Percentiles rank a stretch among this genome's conserved stretches.
Evolutionary conservation across 75 land plant genomes (phyloP).

Genomic region (Pseudotsuga menziesii): DNA sequence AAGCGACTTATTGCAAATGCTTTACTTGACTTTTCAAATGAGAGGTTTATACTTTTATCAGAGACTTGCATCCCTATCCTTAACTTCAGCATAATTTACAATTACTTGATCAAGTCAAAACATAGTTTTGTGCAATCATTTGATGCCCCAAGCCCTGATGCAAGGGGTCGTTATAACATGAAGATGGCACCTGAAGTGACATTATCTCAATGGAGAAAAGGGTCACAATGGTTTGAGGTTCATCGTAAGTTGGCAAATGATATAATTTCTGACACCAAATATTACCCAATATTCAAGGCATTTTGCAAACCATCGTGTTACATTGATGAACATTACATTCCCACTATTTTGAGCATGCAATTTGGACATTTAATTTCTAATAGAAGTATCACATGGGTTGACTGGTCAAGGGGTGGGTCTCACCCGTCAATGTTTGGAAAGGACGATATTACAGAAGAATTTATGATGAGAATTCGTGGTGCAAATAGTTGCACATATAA

Average conservation of each 20-base stretch:
- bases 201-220: constrained; percentile 49
- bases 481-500: constrained; percentile 41
- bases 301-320: constrained; percentile 58
- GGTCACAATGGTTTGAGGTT: constrained; percentile 57
- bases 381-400: constrained; percentile 45
- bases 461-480: constrained; percentile 24
- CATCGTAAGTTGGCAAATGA: constrained; percentile 40
- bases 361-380: constrained; percentile 34
- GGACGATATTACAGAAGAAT: constrained; percentile 34
- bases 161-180: constrained; percentile 55
- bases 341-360: constrained; percentile 48
- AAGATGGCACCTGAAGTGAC: constrained; percentile 57
- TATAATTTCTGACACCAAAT: constrained; percentile 40
- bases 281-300: constrained; percentile 56
- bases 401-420: constrained; percentile 58
- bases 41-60: constrained; percentile 60
- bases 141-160: constrained; percentile 55
- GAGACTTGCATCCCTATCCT: constrained; percentile 62
- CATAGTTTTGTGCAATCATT: constrained; percentile 60
- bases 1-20: constrained; percentile 72
- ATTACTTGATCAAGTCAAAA: constrained; percentile 37
- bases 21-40: constrained; percentile 62
- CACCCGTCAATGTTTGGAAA: constrained; percentile 56
- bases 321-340: constrained; percentile 72
- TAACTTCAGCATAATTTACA: constrained; percentile 50